Evolutionary conservation across 768 basidiomycete species (phyloP).

Genomic region (Lyophyllum decastes): DNA sequence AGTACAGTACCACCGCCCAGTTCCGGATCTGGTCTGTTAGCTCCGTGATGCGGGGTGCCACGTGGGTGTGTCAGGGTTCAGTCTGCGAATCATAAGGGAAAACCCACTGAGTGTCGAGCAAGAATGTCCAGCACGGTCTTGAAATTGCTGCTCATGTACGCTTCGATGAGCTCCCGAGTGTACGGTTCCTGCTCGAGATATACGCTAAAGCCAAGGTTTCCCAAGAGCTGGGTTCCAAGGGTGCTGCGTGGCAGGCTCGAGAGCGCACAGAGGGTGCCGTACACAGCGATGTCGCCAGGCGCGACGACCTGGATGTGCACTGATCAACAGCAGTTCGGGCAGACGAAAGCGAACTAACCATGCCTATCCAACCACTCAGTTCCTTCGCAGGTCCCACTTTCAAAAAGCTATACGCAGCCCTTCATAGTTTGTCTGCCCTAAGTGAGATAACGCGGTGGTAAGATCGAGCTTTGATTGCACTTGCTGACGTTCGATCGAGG

Average conservation of each 20-base stretch:
- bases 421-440: conserved; percentile 77
- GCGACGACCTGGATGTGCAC: too few relatives aligned
- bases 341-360: conserved; percentile 36
- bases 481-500: conserved; percentile 61
- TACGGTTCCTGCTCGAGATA: conserved; percentile 89
- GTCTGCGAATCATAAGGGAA: not conserved
- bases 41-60: too few relatives aligned
- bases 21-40: too few relatives aligned
- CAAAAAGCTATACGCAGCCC: conserved; percentile 82
- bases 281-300: too few relatives aligned
- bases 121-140: conserved; percentile 79
- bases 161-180: conserved; percentile 80
- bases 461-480: conserved; percentile 81
- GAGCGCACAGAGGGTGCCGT: too few relatives aligned
- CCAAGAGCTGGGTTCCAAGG: conserved; percentile 56
- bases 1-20: too few relatives aligned
- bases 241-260: too few relatives aligned
- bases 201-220: conserved; percentile 67
- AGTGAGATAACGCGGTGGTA: conserved; percentile 73
- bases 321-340: not conserved
- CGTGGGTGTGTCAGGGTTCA: conserved; percentile 38
- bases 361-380: conserved; percentile 79
- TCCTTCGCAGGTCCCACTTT: conserved; percentile 64
- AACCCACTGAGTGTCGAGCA: conserved; percentile 64
- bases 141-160: conserved; percentile 87